Conservation (phyloP, 2,329 filamentous ascomycete genomes). For the Pleomassaria siparia region DNA sequence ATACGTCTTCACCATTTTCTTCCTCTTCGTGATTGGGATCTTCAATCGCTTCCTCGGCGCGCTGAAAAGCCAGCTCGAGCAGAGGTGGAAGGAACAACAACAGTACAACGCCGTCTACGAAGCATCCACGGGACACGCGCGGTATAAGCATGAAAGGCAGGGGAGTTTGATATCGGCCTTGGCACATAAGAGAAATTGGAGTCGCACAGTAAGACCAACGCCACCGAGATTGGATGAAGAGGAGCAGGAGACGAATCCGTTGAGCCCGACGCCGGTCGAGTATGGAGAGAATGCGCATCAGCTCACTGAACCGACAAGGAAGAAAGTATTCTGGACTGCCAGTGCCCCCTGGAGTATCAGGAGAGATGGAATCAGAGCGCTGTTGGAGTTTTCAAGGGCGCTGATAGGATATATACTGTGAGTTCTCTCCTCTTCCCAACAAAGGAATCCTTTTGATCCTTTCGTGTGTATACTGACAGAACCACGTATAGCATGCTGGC, state of each 20-base stretch:
- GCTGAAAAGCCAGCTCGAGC: conserved; percentile 27
- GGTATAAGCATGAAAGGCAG: not conserved
- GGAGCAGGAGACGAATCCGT: conserved; percentile 19
- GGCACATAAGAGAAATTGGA: conserved; percentile 18
- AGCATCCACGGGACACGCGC: not conserved
- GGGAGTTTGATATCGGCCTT: not conserved
- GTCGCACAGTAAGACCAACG: conserved; percentile 7
- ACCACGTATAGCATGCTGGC: conserved; percentile 38
- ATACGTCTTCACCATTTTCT: conserved; percentile 28
- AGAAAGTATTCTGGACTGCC: conserved; percentile 19
- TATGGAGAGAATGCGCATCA: not conserved
- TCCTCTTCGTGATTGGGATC: conserved; percentile 30
- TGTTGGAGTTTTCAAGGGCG: conserved; percentile 27
- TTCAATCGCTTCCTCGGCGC: conserved; percentile 35
- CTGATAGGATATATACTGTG: conserved; percentile 34
- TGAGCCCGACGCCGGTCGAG: conserved; percentile 13
- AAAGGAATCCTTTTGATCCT: not conserved
- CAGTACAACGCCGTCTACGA: not conserved
- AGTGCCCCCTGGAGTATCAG: conserved; percentile 22
- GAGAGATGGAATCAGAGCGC: conserved; percentile 20
- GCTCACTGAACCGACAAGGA: not conserved
- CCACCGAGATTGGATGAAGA: conserved; percentile 13
- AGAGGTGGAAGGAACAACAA: conserved; percentile 15
- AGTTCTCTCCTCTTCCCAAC: conserved; percentile 2
- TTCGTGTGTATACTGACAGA: not conserved